Evolutionary conservation across 305 asterid species (phyloP), one percentile per base, ranked within the genome.

Genomic region (Plantago rigida): DNA sequence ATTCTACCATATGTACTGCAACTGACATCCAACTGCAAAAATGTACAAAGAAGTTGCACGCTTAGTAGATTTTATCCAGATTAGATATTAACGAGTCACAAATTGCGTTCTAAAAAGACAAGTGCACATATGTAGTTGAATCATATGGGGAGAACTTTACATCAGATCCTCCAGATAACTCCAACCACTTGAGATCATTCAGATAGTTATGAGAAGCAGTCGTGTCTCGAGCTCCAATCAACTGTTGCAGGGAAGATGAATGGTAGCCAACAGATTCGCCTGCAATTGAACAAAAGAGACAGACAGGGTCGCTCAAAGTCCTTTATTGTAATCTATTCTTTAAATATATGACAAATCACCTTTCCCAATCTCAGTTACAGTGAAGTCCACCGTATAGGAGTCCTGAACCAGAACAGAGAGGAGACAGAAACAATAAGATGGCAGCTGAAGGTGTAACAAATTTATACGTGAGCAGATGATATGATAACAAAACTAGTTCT

Each of bases 221-320:
- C 55, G 58, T 64, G 63, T 74, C 82, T 67, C 72, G 81, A 73
- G 75, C 60, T 52, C 59, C 74, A 58, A 66, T 54, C 73, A 88
- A 73, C 73, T 78, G 78, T 66, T 75, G 80, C 77, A 91, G 65
- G 44, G 91, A 73, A 73, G 85, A 75, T 49, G 83, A 79, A 70
- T 65, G 82, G 72, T 68, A 73, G 69, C 98, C 94, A 79, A 88
- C 73, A 64, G 78, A 75, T 41, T 76, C 80, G 67, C 85, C 98
- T 88, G 84, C 70, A 75, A 45, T 28, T 48, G 62, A 57, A 47
- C 13, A 47, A 70, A 41, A 41, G 1, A 41, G 9, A 41, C 10
- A 1, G 26, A 55, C 9, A 59, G 60, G 47, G n/a, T 19, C 49
- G 9, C 8, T 19, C 13, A 46, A 2, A 55, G 60, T 48, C 41